These are phyloP conservation scores for Rosa chinensis DNA, from an alignment of 306 rosid species.

Conservation along the genomic window DNA sequence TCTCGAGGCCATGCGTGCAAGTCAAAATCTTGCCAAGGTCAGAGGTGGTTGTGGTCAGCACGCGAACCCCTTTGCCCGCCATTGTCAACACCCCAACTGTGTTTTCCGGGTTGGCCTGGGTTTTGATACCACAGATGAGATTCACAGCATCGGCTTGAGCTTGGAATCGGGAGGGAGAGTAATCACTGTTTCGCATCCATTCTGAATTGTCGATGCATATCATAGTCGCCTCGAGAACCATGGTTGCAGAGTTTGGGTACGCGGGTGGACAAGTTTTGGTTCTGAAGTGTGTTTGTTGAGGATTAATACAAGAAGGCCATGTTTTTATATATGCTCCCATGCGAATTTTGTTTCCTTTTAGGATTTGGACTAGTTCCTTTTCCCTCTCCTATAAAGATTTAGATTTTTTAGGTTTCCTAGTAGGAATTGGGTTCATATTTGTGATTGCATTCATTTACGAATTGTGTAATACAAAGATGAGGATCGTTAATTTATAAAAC, in stretches of 20 bases:
- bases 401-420: not conserved
- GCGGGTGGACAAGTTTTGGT: not conserved
- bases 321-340: not conserved
- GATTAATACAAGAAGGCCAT: not conserved
- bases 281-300: not conserved
- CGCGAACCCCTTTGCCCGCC: conserved; percentile 79
- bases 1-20: conserved; percentile 61
- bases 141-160: conserved; percentile 77
- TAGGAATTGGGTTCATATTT: not conserved
- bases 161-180: conserved; percentile 63
- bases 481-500: not conserved
- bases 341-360: not conserved
- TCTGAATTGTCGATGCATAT: conserved; percentile 82
- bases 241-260: conserved; percentile 4
- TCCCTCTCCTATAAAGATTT: not conserved
- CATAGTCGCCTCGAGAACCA: conserved; percentile 50
- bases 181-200: conserved; percentile 83
- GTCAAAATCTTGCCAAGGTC: conserved; percentile 55
- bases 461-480: not conserved
- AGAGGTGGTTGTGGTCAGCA: conserved; percentile 38
- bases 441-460: not conserved
- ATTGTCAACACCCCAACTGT: conserved; percentile 76
- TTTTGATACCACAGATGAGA: conserved; percentile 80
- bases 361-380: not conserved
- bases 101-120: conserved; percentile 78